These are phyloP conservation scores for Teratosphaeria gauchensis DNA, from an alignment of 2,329 filamentous ascomycete genomes.

Conservation along the genomic window DNA sequence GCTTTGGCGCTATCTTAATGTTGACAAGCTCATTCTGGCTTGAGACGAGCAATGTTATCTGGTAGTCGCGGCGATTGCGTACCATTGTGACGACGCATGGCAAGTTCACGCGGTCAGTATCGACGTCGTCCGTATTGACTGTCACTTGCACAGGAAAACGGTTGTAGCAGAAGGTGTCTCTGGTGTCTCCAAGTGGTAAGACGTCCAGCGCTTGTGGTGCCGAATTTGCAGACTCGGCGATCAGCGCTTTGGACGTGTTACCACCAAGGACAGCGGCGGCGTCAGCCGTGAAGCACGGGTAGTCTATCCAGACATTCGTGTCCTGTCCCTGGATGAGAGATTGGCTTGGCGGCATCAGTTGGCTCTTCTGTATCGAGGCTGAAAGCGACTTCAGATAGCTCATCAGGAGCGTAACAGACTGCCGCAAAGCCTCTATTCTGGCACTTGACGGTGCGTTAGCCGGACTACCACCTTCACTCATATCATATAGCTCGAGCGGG, in stretches of 20 bases:
- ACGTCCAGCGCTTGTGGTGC: conserved; percentile 48
- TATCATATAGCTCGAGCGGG: conserved; percentile 23
- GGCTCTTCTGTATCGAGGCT: conserved; percentile 72
- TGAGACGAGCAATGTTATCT: conserved; percentile 62
- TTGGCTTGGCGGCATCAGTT: conserved; percentile 55
- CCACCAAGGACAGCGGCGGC: conserved; percentile 61
- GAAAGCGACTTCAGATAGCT: conserved; percentile 56
- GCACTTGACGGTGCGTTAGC: conserved; percentile 3
- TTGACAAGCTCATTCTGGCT: conserved; percentile 74
- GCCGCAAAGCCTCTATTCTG: conserved; percentile 3
- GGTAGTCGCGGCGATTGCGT: conserved; percentile 58
- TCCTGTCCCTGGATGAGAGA: conserved; percentile 70
- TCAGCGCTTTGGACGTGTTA: conserved; percentile 18
- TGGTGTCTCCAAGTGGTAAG: conserved; percentile 68
- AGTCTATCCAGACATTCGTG: conserved; percentile 71
- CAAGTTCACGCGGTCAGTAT: conserved; percentile 58
- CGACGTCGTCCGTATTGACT: conserved; percentile 62
- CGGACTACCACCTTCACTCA: conserved; percentile 4
- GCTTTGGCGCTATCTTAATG: conserved; percentile 56
- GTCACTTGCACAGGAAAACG: conserved; percentile 66
- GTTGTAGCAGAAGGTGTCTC: conserved; percentile 66
- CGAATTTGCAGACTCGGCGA: conserved; percentile 6
- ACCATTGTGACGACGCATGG: conserved; percentile 68
- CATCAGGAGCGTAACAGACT: conserved; percentile 7
- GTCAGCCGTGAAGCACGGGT: conserved; percentile 63